Conservation (phyloP, 2,329 filamentous ascomycete genomes). For the Monosporascus sp. region DNA sequence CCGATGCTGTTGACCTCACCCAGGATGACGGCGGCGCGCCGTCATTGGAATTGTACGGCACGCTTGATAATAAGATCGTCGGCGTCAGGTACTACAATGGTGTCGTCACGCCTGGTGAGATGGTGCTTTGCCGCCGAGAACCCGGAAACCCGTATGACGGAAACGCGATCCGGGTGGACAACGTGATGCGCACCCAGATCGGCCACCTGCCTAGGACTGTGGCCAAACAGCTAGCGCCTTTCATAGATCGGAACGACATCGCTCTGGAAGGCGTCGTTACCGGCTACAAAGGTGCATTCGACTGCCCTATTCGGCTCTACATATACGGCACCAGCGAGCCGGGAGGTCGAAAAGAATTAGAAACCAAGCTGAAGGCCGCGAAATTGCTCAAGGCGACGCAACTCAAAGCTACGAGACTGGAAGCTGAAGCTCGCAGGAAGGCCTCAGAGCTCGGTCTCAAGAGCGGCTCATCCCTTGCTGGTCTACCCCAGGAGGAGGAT, state of each 20-base stretch:
- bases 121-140: conserved; percentile 54
- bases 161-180: conserved; percentile 75
- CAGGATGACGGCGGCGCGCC: conserved; percentile 35
- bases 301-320: conserved; percentile 66
- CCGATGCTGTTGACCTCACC: conserved; percentile 37
- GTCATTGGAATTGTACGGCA: conserved; percentile 41
- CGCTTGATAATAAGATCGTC: conserved; percentile 50
- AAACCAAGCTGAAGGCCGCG: conserved; percentile 57
- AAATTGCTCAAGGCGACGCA: conserved; percentile 56
- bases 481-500: conserved; percentile 16
- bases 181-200: conserved; percentile 69
- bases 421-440: conserved; percentile 48
- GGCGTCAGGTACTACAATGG: conserved; percentile 50
- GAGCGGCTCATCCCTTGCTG: conserved; percentile 33
- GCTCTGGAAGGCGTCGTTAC: conserved; percentile 64
- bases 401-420: conserved; percentile 47
- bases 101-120: conserved; percentile 52
- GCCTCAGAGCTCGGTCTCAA: conserved; percentile 31
- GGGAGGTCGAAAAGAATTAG: conserved; percentile 46
- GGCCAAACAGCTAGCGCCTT: conserved; percentile 67
- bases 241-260: conserved; percentile 60
- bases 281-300: conserved; percentile 60
- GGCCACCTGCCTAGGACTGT: conserved; percentile 68
- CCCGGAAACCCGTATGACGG: conserved; percentile 60
- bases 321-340: conserved; percentile 64